Conservation (phyloP, 1,284 basidiomycete species). For the Boletus semigastroideus region DNA sequence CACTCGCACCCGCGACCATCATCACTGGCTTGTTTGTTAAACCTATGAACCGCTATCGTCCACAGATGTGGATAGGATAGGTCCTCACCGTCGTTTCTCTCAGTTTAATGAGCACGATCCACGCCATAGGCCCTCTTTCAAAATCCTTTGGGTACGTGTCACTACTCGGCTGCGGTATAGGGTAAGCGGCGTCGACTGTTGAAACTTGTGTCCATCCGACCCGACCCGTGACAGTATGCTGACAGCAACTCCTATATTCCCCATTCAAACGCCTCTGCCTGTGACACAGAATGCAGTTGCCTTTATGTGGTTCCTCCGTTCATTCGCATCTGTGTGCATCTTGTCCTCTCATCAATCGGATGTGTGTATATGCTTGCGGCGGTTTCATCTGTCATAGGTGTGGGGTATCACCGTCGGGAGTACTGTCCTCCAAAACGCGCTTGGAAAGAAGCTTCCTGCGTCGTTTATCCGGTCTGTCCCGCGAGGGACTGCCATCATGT, state of each 20-base stretch:
- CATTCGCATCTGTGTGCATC: constrained; percentile 19
- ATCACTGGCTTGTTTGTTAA: constrained; percentile 3
- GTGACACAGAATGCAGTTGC: constrained; percentile 32
- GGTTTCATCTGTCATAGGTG: background rate
- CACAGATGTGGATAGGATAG: constrained; percentile 14
- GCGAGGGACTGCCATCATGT: constrained; percentile 7
- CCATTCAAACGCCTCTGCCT: constrained; percentile 38
- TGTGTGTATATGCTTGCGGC: too few species aligned
- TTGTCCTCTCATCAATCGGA: background rate
- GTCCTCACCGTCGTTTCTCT: background rate
- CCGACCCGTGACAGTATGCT: background rate
- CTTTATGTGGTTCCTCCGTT: constrained; percentile 34
- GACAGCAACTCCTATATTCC: constrained; percentile 10
- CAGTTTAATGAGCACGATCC: constrained; percentile 6
- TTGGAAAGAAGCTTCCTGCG: constrained; percentile 25
- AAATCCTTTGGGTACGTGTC: background rate
- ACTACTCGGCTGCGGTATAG: constrained; percentile 2
- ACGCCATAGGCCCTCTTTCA: background rate
- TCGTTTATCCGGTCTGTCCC: constrained; percentile 19
- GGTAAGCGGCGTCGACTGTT: constrained; percentile 4
- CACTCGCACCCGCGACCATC: background rate
- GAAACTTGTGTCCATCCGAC: background rate
- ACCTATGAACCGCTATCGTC: constrained; percentile 4
- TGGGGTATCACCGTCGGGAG: constrained; percentile 1
- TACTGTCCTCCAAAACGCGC: constrained; percentile 12